Evolutionary conservation across 768 basidiomycete genomes (phyloP), one percentile per base, ranked within the genome.

Genomic region (Phaffia tasmanica): DNA sequence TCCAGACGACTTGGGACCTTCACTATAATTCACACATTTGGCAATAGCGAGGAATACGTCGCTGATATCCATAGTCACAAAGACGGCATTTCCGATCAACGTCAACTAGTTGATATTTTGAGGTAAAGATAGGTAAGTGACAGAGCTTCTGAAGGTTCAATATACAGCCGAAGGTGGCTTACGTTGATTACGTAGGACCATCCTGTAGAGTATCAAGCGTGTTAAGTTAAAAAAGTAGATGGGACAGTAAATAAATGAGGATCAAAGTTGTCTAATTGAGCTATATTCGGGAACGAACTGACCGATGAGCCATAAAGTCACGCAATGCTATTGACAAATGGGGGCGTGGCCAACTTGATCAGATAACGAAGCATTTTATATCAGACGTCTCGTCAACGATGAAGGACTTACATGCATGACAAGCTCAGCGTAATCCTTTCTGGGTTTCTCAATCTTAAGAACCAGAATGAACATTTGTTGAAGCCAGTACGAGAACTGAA

Each of bases 1-100:
- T 14, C 67, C 67, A 21, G 62, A 47, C 46, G 67, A 69, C 5
- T 35, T 29, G 3, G 62, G 62, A 23, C 67, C 67, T 71, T 84
- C 82, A 32, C 95, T 80, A 74, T 99, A 99, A 77, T 94, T 93
- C 54, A 92, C 73, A 16, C 91, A 75, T 78, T 98, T 98, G 21
- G 88, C 85, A 62, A 90, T 86, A 16, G 89, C 91, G 16, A 99
- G 80, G 76, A 87, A 88, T 46, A 84, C 78, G 74, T 99, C 95
- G 0, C 93, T 90, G 23, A 93, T 81, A 78, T 99, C 95, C 95
- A 98, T 98, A 75, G 91, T 95, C 78, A 93, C 81, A 72, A 86
- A 98, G 32, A 99, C 83, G 6, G 91, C 86, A 70, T 88, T 87
- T 14, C 95, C 95, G 53, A 98, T 92, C 61, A 83, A 76, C 0